A percentile compares a stretch with the other conserved stretches of the same genome.
phyloP scores from a whole-genome alignment of 345 rosid genomes.

The Pseudoturritis turrita region DNA sequence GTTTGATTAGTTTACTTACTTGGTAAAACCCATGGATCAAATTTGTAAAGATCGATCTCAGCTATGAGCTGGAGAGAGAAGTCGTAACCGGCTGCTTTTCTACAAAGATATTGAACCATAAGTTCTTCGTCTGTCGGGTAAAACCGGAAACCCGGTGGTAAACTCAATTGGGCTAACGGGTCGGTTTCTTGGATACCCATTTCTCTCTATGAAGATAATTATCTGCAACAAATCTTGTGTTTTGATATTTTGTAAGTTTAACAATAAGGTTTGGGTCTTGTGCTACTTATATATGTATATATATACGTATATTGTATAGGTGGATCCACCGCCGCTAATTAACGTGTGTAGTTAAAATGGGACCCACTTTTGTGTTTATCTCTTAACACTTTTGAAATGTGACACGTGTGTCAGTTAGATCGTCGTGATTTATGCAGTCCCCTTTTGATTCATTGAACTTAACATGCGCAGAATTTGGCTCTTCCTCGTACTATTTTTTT shows the following conservation, averaged over 20 bases:
- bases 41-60: constrained; percentile 88
- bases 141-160: constrained; percentile 96
- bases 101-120: constrained; percentile 73
- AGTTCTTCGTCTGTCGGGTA: constrained; percentile 97
- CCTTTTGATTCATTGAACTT: constrained; percentile 30
- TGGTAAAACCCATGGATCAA: constrained; percentile 88
- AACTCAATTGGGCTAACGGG: constrained; percentile 70
- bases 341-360: constrained; percentile 23
- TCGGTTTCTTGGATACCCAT: constrained; percentile 73
- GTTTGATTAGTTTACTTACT: constrained; percentile 35
- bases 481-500: constrained; percentile 24
- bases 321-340: constrained; percentile 18
- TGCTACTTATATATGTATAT: neutral
- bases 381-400: neutral
- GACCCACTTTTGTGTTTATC: constrained; percentile 30
- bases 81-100: constrained; percentile 74
- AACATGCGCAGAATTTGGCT: constrained; percentile 7
- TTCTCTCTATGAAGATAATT: neutral
- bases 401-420: constrained; percentile 28
- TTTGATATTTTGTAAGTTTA: neutral
- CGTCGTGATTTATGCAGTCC: constrained; percentile 25
- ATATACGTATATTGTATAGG: neutral
- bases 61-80: constrained; percentile 67
- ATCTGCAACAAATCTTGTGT: neutral
- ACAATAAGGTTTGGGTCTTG: constrained; percentile 12